Evolutionary conservation across 2,329 filamentous ascomycete genomes (phyloP).

Genomic region (Calonectria pseudoreteaudii): DNA sequence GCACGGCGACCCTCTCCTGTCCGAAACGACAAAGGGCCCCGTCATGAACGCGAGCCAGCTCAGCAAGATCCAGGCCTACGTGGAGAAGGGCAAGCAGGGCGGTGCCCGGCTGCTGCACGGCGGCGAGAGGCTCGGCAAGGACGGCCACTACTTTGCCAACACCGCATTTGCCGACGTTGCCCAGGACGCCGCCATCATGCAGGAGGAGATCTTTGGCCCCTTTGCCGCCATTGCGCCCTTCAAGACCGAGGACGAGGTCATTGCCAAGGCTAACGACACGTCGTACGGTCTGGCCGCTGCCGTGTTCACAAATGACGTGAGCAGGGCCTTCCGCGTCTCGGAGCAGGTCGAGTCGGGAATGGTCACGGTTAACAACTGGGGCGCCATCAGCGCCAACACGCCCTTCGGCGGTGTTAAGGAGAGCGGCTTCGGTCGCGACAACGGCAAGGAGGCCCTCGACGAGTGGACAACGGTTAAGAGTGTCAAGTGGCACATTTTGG

Average conservation of each 20-base stretch:
- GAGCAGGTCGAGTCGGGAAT: conserved; percentile 71
- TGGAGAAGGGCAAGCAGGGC: conserved; percentile 47
- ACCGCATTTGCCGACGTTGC: conserved; percentile 45
- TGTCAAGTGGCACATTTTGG: conserved; percentile 40
- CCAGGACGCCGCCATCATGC: conserved; percentile 40
- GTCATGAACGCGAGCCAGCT: conserved; percentile 71
- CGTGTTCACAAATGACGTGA: conserved; percentile 67
- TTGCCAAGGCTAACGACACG: conserved; percentile 50
- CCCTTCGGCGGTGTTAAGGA: conserved; percentile 51
- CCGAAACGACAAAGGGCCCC: conserved; percentile 48
- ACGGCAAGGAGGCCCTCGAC: conserved; percentile 46
- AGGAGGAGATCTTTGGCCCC: conserved; percentile 48
- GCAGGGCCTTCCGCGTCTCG: conserved; percentile 25
- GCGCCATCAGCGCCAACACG: conserved; percentile 39
- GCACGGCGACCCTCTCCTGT: conserved; percentile 38
- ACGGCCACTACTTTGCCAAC: conserved; percentile 44
- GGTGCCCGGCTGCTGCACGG: conserved; percentile 31
- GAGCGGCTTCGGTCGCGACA: conserved; percentile 47
- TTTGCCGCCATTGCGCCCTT: conserved; percentile 44
- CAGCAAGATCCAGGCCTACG: conserved; percentile 72
- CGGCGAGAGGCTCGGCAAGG: conserved; percentile 22
- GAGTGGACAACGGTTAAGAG: conserved; percentile 47
- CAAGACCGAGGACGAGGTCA: conserved; percentile 42
- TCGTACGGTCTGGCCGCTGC: conserved; percentile 65
- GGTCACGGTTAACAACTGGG: conserved; percentile 68